Conservation (phyloP, 352 stramenopile genomes). For the Plasmopara viticola region DNA sequence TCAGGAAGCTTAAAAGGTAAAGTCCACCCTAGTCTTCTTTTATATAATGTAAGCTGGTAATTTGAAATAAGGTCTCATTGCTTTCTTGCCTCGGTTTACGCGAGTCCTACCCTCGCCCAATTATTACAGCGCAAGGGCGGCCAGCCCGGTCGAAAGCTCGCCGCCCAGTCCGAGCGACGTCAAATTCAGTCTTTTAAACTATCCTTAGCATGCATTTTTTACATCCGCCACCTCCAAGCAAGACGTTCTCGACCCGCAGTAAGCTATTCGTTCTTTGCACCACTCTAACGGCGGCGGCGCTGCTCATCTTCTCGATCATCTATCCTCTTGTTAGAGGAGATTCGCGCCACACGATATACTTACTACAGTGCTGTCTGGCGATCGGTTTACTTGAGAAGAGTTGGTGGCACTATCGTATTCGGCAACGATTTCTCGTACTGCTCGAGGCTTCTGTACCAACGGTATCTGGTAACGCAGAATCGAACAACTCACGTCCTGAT, state of each 20-base stretch:
- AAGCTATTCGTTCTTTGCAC: constrained; percentile 15
- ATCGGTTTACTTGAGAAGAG: constrained; percentile 41
- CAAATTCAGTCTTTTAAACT: constrained; percentile 14
- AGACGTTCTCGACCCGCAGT: constrained; percentile 12
- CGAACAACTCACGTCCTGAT: neutral
- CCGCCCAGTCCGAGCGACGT: constrained; percentile 16
- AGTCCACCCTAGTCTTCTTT: too few species aligned
- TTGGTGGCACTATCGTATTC: constrained; percentile 61
- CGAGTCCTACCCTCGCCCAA: too few species aligned
- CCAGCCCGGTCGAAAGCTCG: constrained; percentile 17
- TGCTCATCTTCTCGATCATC: constrained; percentile 32
- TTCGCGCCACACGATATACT: constrained; percentile 21
- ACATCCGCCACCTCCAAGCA: constrained; percentile 6
- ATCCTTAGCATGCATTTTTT: constrained; percentile 12
- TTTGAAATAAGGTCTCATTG: too few species aligned
- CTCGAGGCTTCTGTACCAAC: constrained; percentile 15
- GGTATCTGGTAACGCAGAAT: constrained; percentile 9
- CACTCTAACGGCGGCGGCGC: constrained; percentile 7
- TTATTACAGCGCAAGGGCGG: constrained; percentile 1
- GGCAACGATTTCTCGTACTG: constrained; percentile 43
- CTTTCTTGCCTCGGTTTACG: too few species aligned
- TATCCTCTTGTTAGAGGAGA: constrained; percentile 31
- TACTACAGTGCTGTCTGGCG: constrained; percentile 39
- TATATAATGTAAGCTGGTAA: too few species aligned
- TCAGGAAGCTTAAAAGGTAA: too few species aligned